phyloP scores from a whole-genome alignment of 2,329 filamentous ascomycete genomes.

The Fonsecaea multimorphosa region DNA sequence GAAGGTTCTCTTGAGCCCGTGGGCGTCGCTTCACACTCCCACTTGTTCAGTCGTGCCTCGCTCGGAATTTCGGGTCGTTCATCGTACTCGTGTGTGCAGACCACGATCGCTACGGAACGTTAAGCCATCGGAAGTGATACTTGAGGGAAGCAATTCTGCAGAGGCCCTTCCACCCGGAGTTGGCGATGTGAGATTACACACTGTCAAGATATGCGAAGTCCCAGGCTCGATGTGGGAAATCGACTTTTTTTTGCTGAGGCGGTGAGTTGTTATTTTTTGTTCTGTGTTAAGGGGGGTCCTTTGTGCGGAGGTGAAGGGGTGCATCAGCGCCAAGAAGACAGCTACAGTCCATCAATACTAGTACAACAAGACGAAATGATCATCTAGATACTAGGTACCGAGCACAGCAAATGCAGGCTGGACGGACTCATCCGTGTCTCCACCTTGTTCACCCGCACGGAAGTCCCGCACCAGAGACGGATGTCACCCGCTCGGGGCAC shows the following conservation, averaged over 20 bases:
- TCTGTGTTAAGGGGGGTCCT: background rate
- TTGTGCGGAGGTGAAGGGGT: slow-evolving; percentile 10
- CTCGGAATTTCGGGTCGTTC: slow-evolving; percentile 61
- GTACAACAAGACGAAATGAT: background rate
- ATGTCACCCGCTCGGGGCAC: no score
- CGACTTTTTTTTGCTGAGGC: slow-evolving; percentile 43
- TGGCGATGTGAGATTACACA: slow-evolving; percentile 63
- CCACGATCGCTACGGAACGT: slow-evolving; percentile 59
- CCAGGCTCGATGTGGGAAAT: slow-evolving; percentile 39
- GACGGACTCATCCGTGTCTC: no score
- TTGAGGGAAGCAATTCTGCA: slow-evolving; percentile 67
- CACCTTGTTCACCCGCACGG: no score
- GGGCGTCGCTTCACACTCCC: slow-evolving; percentile 38
- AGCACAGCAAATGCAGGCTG: no score
- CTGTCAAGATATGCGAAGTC: slow-evolving; percentile 43
- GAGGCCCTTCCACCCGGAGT: slow-evolving; percentile 60
- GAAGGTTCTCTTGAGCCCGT: slow-evolving; percentile 36
- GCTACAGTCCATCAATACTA: no score
- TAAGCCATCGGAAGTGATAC: slow-evolving; percentile 61
- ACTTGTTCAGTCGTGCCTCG: slow-evolving; percentile 55
- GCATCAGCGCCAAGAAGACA: no score
- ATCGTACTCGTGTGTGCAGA: slow-evolving; percentile 62
- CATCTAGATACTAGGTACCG: no score
- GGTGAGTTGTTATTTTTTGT: background rate
- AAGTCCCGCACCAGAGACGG: no score